Base-by-base conservation (phyloP, 495 filamentous ascomycete genomes). In the Glarea lozoyensis region DNA sequence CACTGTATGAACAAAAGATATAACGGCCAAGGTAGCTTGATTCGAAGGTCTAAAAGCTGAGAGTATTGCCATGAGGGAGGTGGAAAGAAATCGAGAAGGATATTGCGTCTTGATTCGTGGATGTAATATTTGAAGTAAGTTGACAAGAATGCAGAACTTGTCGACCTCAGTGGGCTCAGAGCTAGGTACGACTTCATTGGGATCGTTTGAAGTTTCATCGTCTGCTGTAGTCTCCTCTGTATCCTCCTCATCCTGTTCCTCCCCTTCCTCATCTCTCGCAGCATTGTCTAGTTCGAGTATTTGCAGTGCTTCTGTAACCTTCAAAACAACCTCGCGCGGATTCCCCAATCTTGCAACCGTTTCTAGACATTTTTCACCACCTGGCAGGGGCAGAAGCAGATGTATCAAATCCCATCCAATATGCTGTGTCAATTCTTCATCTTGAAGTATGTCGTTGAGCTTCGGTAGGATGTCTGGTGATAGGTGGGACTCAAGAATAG, bases 321-420 rank as follows among this genome's bases (percentile, higher is more conserved):
- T 92, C 45, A 98, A 67, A 30, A 95, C 84, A 27, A 96, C 92
- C 57, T 98, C 92, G 40, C 92, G 70, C 0, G 92, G 93, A 53
- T 97, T 98, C 17, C 92, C 92, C 37, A 89, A 64, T 9, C 81
- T 70, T 15, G 93, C 90, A 42, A 76, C 65, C 0, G 75, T 79
- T 39, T 85, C 78, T 1, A 98, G 72, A 59, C 88, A 94, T 53
- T 73, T 63, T 29, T 78, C 73, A 2, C 81, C 85, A 25, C 73
- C 78, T 1, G 82, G 79, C 1, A 96, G 75, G 13, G 84, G 80
- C 15, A 96, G 66, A 2, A 98, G 76, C 36, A 94, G 74, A 56
- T 85, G 81, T 6, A 98, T 83, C 31, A 98, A 62, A 56, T 98
- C 92, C 92, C 92, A 98, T 34, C 92, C 93, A 55, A 98, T 94